These are phyloP conservation scores for Pseudonitzschia delicatissima DNA, from an alignment of 108 stramenopile species.

Conservation along the genomic window DNA sequence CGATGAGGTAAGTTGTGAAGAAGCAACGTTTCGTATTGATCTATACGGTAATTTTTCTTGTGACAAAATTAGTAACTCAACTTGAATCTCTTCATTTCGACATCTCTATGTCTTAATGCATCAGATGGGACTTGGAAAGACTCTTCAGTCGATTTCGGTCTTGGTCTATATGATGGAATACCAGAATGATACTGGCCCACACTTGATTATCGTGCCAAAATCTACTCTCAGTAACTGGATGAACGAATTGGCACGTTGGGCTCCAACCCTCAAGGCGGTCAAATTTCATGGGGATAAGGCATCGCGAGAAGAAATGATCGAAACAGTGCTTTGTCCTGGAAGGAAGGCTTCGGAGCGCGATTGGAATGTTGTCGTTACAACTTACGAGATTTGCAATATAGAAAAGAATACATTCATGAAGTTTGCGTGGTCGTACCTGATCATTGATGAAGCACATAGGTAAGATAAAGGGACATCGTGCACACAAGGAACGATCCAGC, in stretches of 20 bases:
- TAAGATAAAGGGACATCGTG: background rate
- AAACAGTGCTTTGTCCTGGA: conserved; percentile 81
- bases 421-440: conserved; percentile 94
- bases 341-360: conserved; percentile 61
- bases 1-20: conserved; percentile 48
- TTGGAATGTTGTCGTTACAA: conserved; percentile 95
- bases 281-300: conserved; percentile 90
- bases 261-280: conserved; percentile 85
- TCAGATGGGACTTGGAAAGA: conserved; percentile 91
- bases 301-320: conserved; percentile 67
- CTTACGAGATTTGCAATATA: conserved; percentile 95
- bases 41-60: background rate
- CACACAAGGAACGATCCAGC: background rate
- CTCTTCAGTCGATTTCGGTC: conserved; percentile 95
- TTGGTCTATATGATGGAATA: conserved; percentile 80
- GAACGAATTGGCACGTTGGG: conserved; percentile 96
- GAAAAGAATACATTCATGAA: conserved; percentile 81
- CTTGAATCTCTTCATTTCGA: background rate
- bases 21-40: background rate
- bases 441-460: conserved; percentile 91
- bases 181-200: conserved; percentile 74
- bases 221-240: conserved; percentile 98
- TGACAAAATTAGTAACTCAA: background rate
- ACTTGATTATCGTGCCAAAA: conserved; percentile 97
- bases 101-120: background rate